phyloP scores from a whole-genome alignment of 139 green algal species.

The Edaphochlamys debaryana region DNA sequence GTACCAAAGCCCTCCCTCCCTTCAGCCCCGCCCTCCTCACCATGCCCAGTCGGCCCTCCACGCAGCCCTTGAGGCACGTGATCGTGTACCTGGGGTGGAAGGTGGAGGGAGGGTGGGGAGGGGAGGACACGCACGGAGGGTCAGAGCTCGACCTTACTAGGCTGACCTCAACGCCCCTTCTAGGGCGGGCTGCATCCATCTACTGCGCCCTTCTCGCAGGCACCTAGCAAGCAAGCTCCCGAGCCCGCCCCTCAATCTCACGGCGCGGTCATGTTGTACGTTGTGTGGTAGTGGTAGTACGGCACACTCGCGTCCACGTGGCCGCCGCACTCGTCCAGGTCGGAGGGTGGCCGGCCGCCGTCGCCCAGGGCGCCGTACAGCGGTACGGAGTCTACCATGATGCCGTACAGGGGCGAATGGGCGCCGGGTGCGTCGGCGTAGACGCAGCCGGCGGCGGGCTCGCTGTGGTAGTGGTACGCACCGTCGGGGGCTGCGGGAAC shows the following conservation, averaged over 20 bases:
- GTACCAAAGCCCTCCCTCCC: no score
- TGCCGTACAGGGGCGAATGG: conserved; percentile 16
- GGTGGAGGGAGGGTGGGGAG: no score
- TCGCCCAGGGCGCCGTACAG: conserved; percentile 16
- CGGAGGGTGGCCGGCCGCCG: background rate
- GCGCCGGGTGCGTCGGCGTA: conserved; percentile 11
- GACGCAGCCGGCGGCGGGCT: conserved; percentile 4
- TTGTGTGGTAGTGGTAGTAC: conserved; percentile 26
- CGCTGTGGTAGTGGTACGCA: conserved; percentile 16
- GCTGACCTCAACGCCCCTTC: no score
- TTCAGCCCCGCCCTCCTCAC: no score
- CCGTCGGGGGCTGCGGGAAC: background rate
- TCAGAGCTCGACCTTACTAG: no score
- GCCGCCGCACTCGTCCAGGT: conserved; percentile 32
- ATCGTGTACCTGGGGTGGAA: no score
- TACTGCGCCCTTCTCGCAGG: no score
- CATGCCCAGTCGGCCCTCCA: no score
- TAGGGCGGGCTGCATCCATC: no score
- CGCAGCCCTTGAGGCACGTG: no score
- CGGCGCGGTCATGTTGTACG: background rate
- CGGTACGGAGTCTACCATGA: conserved; percentile 23
- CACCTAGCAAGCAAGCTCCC: background rate
- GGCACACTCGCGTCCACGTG: conserved; percentile 4
- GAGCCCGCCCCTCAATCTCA: background rate
- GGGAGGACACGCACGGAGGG: no score